phyloP scores from a whole-genome alignment of 1,139 yeast genomes.

The Hyphopichia burtonii region DNA sequence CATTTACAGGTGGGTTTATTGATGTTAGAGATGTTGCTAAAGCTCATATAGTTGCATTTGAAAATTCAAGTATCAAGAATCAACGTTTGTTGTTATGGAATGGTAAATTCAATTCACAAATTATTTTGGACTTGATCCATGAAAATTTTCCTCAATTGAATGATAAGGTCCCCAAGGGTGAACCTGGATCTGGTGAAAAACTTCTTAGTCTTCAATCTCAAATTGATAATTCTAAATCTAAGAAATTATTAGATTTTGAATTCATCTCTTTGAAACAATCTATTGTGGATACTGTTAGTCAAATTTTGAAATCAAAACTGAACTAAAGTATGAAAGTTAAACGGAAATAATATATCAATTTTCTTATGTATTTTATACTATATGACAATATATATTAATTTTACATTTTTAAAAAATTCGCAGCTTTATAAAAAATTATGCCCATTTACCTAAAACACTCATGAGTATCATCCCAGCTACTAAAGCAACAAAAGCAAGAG shows the following conservation, averaged over 20 bases:
- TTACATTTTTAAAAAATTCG: too few species aligned
- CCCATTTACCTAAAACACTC: constrained; percentile 45
- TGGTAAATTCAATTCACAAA: constrained; percentile 18
- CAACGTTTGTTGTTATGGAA: constrained; percentile 11
- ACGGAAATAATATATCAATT: too few species aligned
- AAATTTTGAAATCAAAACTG: constrained; percentile 26
- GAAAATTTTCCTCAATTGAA: constrained; percentile 16
- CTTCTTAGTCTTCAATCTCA: constrained; percentile 6
- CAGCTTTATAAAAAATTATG: too few species aligned
- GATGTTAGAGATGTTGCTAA: constrained; percentile 42
- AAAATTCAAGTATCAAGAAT: constrained; percentile 16
- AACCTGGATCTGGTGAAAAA: constrained; percentile 20
- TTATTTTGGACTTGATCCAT: constrained; percentile 22
- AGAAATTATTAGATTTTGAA: constrained; percentile 33
- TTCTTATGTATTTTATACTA: too few species aligned
- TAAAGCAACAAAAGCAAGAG: constrained; percentile 19
- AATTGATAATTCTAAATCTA: constrained; percentile 20
- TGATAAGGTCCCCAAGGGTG: constrained; percentile 30
- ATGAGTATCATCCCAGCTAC: constrained; percentile 33
- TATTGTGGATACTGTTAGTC: constrained; percentile 41
- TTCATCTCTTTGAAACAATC: constrained; percentile 34
- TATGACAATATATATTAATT: too few species aligned
- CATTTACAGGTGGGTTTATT: constrained; percentile 21
- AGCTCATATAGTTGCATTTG: constrained; percentile 36
- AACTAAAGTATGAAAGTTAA: too few species aligned